Percentiles rank a stretch among this genome's conserved stretches.
phyloP scores from a whole-genome alignment of 345 rosid species.

The Schrenkiella parvula region DNA sequence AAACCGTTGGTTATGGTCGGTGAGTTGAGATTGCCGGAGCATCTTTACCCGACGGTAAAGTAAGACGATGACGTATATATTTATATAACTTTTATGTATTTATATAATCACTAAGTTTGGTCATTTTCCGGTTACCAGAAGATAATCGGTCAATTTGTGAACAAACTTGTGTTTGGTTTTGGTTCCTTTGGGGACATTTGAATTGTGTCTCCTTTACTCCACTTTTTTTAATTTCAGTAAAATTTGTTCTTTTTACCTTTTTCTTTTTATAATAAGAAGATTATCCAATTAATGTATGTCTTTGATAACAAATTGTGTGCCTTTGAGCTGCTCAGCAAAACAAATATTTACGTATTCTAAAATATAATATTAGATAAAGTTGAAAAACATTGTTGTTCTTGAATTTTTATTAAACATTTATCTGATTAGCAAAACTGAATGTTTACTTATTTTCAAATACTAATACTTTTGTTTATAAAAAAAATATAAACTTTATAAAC shows the following conservation, averaged over 20 bases:
- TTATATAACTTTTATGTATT: neutral
- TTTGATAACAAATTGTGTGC: neutral
- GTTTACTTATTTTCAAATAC: neutral
- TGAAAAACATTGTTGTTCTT: neutral
- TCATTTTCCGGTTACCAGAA: conserved; percentile 23
- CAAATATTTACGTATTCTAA: too few relatives aligned
- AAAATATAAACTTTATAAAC: neutral
- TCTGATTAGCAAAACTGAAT: neutral
- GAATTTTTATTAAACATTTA: neutral
- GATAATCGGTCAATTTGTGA: conserved; percentile 27
- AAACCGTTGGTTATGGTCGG: conserved; percentile 38
- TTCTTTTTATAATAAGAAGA: neutral
- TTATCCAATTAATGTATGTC: neutral
- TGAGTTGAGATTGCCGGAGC: conserved; percentile 34
- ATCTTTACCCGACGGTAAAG: conserved; percentile 38
- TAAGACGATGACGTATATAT: conserved; percentile 5
- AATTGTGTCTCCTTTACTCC: conserved; percentile 19
- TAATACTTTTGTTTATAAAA: too few relatives aligned
- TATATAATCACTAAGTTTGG: conserved; percentile 12
- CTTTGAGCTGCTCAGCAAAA: too few relatives aligned
- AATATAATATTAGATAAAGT: neutral
- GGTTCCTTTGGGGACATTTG: conserved; percentile 18
- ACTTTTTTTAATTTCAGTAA: neutral
- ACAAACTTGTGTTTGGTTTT: conserved; percentile 13
- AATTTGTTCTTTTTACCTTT: neutral